Percentiles rank a stretch among this genome's conserved stretches.
These are phyloP conservation scores for Neofusicoccum sp. DNA, from an alignment of 2,329 filamentous ascomycete species.

Conservation along the genomic window DNA sequence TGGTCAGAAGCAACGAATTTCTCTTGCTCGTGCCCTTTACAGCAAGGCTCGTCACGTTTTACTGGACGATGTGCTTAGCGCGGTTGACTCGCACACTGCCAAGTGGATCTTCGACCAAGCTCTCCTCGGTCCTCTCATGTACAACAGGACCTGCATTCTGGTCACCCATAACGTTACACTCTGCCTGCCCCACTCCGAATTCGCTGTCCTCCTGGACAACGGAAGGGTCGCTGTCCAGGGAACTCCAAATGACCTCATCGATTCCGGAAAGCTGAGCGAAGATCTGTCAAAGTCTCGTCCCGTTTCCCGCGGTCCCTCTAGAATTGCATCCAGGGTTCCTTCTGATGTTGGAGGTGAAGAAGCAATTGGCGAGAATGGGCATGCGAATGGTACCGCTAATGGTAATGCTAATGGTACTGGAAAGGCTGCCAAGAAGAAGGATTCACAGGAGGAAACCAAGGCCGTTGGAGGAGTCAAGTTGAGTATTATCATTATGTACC, in stretches of 20 bases:
- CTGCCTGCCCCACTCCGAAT: constrained; percentile 77
- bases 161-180: constrained; percentile 96
- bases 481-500: constrained; percentile 82
- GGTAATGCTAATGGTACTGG: constrained; percentile 48
- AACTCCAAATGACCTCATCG: constrained; percentile 74
- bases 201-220: constrained; percentile 85
- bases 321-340: constrained; percentile 73
- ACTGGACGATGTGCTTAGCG: constrained; percentile 92
- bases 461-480: constrained; percentile 86
- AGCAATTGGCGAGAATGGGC: constrained; percentile 33
- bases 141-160: constrained; percentile 84
- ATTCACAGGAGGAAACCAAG: constrained; percentile 66
- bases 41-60: constrained; percentile 89
- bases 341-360: constrained; percentile 71
- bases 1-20: constrained; percentile 96
- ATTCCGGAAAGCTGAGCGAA: constrained; percentile 85
- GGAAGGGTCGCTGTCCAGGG: constrained; percentile 79
- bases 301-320: constrained; percentile 70
- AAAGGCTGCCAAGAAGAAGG: constrained; percentile 37
- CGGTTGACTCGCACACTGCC: constrained; percentile 94
- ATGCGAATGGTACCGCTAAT: constrained; percentile 55
- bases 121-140: constrained; percentile 86
- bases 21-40: constrained; percentile 94
- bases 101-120: constrained; percentile 98
- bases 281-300: constrained; percentile 77